Conservation (phyloP, 768 basidiomycete species). For the Exidia glandulosa region DNA sequence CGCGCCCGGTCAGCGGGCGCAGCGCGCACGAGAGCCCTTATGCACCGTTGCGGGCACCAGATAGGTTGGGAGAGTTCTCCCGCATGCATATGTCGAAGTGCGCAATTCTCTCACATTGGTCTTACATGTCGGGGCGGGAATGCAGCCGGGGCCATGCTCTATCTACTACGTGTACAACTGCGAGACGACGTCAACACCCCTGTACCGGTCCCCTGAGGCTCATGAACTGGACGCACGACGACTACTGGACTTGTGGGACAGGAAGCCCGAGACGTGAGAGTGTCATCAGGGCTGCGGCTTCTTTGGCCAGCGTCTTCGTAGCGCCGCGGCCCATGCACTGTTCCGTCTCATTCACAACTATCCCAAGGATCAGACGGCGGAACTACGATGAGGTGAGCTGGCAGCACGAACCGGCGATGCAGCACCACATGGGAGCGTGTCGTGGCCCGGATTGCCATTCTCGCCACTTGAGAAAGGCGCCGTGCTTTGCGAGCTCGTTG, state of each 20-base stretch:
- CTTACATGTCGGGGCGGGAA: too few species aligned
- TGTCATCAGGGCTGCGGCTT: background rate
- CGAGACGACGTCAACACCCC: too few species aligned
- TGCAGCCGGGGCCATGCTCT: too few species aligned
- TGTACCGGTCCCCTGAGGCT: too few species aligned
- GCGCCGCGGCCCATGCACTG: background rate
- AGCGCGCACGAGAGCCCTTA: too few species aligned
- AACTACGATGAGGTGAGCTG: background rate
- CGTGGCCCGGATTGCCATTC: background rate
- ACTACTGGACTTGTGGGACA: background rate
- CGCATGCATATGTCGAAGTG: too few species aligned
- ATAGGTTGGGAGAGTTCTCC: too few species aligned
- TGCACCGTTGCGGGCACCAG: too few species aligned
- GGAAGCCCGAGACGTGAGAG: background rate
- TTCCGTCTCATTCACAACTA: background rate
- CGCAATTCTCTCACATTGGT: too few species aligned
- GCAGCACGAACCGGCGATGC: background rate
- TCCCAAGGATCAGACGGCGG: background rate
- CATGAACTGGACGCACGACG: too few species aligned
- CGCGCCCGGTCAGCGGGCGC: too few species aligned
- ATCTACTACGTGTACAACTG: too few species aligned
- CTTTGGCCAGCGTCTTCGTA: background rate
- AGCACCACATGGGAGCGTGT: background rate
- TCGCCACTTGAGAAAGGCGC: background rate
- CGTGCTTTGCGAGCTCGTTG: background rate